A percentile compares a stretch with the other conserved stretches of the same genome.
Evolutionary conservation across 2,329 filamentous ascomycete genomes (phyloP).

Genomic region (Penicillium sp.): DNA sequence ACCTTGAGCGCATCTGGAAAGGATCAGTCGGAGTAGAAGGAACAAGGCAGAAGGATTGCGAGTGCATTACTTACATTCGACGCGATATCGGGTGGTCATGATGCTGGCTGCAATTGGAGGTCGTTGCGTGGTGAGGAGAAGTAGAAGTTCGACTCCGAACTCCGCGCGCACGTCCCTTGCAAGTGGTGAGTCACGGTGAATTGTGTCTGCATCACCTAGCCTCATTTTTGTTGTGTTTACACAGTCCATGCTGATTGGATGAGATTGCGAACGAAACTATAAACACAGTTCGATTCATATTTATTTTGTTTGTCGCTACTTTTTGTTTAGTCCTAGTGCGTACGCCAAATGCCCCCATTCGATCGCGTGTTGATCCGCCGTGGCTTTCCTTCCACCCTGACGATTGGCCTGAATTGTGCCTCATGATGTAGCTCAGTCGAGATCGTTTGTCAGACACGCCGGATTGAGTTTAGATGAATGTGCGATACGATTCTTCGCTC

Average conservation of each 20-base stretch:
- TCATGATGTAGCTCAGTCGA: background rate
- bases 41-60: background rate
- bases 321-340: too few relatives aligned
- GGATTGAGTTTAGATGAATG: background rate
- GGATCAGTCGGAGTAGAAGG: conserved; percentile 17
- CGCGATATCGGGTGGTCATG: conserved; percentile 58
- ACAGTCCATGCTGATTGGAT: background rate
- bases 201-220: too few relatives aligned
- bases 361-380: too few relatives aligned
- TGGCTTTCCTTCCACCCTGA: too few relatives aligned
- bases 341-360: too few relatives aligned
- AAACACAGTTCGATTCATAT: too few relatives aligned
- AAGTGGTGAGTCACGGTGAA: background rate
- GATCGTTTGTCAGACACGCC: background rate
- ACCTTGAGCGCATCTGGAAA: conserved; percentile 67
- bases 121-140: background rate
- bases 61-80: conserved; percentile 68
- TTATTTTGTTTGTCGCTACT: too few relatives aligned
- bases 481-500: background rate
- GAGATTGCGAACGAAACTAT: too few relatives aligned
- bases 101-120: conserved; percentile 10
- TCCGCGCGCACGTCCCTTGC: conserved; percentile 1
- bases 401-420: too few relatives aligned
- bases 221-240: too few relatives aligned
- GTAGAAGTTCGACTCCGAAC: conserved; percentile 3